phyloP scores from a whole-genome alignment of 2,329 filamentous ascomycete species.

The Xylariomycetidae sp. region DNA sequence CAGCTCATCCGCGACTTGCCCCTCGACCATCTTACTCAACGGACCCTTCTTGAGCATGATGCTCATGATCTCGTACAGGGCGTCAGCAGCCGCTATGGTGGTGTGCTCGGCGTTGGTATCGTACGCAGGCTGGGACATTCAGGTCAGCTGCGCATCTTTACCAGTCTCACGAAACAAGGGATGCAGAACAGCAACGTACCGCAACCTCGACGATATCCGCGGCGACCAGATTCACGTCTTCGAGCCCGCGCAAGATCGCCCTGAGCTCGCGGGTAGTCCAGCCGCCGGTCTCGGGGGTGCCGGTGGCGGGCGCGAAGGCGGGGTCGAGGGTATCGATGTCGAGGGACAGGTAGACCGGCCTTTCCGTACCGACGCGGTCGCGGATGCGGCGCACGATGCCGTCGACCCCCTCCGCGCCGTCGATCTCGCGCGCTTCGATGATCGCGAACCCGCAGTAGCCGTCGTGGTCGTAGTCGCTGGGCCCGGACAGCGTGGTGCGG shows the following conservation, averaged over 20 bases:
- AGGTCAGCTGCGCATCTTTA: not conserved
- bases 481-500: constrained; percentile 72
- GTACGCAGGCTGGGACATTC: constrained; percentile 41
- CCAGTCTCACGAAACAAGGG: not conserved
- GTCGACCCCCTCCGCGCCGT: constrained; percentile 43
- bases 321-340: constrained; percentile 89
- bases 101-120: constrained; percentile 60
- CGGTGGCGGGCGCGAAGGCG: constrained; percentile 70
- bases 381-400: constrained; percentile 76
- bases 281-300: constrained; percentile 70
- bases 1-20: constrained; percentile 10
- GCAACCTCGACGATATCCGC: constrained; percentile 71
- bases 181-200: constrained; percentile 22
- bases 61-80: constrained; percentile 64
- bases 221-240: constrained; percentile 62
- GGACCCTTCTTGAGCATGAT: constrained; percentile 69
- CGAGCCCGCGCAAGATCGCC: constrained; percentile 63
- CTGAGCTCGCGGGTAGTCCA: constrained; percentile 69
- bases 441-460: constrained; percentile 81
- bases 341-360: constrained; percentile 74
- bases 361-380: constrained; percentile 65
- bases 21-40: constrained; percentile 32
- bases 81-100: constrained; percentile 52
- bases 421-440: constrained; percentile 60
- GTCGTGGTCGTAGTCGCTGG: constrained; percentile 78